Evolutionary conservation across 768 basidiomycete genomes (phyloP).

Genomic region (Arthromyces matolae): DNA sequence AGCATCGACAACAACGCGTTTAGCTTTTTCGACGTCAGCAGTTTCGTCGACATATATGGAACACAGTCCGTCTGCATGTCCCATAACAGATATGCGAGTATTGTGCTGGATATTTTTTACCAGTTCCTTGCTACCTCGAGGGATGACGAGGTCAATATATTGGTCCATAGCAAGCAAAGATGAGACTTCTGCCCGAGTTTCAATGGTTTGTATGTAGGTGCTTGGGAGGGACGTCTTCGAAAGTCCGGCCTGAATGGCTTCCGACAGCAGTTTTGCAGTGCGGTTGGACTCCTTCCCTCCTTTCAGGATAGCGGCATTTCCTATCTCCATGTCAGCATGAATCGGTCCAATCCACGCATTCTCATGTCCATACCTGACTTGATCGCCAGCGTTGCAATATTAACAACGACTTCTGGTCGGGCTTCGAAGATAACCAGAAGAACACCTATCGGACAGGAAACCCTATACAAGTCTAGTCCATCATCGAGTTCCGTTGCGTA

Average conservation of each 20-base stretch:
- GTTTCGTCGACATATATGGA: slow-evolving; percentile 83
- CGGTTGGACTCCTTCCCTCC: slow-evolving; percentile 93
- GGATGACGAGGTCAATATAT: slow-evolving; percentile 96
- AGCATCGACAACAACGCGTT: slow-evolving; percentile 80
- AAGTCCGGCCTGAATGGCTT: slow-evolving; percentile 77
- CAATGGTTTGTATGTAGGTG: slow-evolving; percentile 87
- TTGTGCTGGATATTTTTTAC: slow-evolving; percentile 85
- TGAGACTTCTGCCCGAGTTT: slow-evolving; percentile 88
- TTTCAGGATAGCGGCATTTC: slow-evolving; percentile 95
- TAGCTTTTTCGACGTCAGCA: slow-evolving; percentile 76
- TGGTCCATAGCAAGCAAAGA: slow-evolving; percentile 81
- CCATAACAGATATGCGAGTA: slow-evolving; percentile 96
- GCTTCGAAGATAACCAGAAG: slow-evolving; percentile 97
- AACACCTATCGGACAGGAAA: slow-evolving; percentile 96
- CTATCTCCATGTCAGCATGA: slow-evolving; percentile 39
- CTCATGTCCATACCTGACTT: slow-evolving; percentile 72
- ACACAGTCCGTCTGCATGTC: slow-evolving; percentile 96
- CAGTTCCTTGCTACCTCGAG: slow-evolving; percentile 88
- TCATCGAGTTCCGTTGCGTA: slow-evolving; percentile 92
- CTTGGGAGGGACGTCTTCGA: slow-evolving; percentile 67
- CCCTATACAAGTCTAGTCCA: slow-evolving; percentile 82
- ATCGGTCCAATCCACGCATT: background rate
- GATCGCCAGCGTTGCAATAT: slow-evolving; percentile 93
- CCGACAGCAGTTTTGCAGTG: slow-evolving; percentile 73
- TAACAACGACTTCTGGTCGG: slow-evolving; percentile 95